These are phyloP conservation scores for Saccharomycopsis sp. DNA, from an alignment of 805 yeast genomes.

Conservation along the genomic window DNA sequence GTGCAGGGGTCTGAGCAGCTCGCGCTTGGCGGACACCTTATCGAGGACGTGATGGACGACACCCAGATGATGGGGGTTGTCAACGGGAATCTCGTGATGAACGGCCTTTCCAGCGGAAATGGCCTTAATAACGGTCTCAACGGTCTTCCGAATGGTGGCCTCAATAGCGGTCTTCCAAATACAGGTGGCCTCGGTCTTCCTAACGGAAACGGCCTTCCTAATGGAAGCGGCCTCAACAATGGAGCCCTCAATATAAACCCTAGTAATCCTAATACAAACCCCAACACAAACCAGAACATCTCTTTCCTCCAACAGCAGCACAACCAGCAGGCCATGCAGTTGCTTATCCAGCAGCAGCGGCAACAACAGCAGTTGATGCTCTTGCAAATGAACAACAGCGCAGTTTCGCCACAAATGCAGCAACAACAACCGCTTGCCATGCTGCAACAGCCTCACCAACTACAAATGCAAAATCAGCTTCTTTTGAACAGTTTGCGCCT, in stretches of 20 bases:
- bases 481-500: not conserved
- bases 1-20: too few species aligned
- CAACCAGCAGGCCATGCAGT: constrained; percentile 1
- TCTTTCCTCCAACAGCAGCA: constrained; percentile 1
- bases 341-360: constrained; percentile 2
- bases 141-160: too few species aligned
- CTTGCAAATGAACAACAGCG: not conserved
- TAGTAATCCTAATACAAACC: not conserved
- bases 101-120: too few species aligned
- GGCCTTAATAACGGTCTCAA: too few species aligned
- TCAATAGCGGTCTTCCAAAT: too few species aligned
- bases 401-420: not conserved
- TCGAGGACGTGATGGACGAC: constrained; percentile 1
- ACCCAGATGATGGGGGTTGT: not conserved
- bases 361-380: constrained; percentile 1
- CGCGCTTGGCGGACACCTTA: not conserved
- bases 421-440: constrained; percentile 2
- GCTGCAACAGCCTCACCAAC: constrained; percentile 1
- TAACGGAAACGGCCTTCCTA: too few species aligned
- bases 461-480: constrained; percentile 1
- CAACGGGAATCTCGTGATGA: too few species aligned
- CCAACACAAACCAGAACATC: too few species aligned
- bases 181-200: not conserved
- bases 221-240: not conserved
- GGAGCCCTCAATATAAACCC: not conserved